A percentile compares a stretch with the other conserved stretches of the same genome.
phyloP scores from a whole-genome alignment of 805 yeast species.

The Komagataella pseudopastoris region DNA sequence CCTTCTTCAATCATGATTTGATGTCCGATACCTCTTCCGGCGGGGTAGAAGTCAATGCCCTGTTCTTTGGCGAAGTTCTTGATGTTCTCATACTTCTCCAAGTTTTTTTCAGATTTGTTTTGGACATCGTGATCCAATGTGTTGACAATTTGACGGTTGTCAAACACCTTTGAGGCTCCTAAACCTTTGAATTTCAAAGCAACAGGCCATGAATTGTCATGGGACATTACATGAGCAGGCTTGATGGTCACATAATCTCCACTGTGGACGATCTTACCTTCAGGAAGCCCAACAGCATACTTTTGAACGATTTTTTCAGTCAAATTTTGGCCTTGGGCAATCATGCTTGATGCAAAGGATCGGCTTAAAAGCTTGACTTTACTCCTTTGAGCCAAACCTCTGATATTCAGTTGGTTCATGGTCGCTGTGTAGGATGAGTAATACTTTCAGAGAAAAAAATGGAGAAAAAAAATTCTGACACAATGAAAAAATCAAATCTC shows the following conservation, averaged over 20 bases:
- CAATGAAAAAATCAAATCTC: neutral
- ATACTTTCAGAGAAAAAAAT: neutral
- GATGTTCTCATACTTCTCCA: constrained; percentile 79
- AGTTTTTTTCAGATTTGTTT: constrained; percentile 77
- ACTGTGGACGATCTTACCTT: constrained; percentile 62
- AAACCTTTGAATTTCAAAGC: constrained; percentile 92
- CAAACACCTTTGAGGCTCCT: constrained; percentile 75
- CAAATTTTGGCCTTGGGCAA: constrained; percentile 54
- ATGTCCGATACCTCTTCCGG: constrained; percentile 98
- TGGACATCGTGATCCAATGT: constrained; percentile 98
- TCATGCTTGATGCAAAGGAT: neutral
- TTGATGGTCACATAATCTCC: constrained; percentile 93
- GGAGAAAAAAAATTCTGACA: neutral
- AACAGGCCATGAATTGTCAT: constrained; percentile 98
- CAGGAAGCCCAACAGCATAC: constrained; percentile 76
- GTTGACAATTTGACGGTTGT: constrained; percentile 86
- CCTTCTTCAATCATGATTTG: constrained; percentile 99
- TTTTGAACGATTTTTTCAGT: constrained; percentile 93
- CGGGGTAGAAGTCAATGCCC: constrained; percentile 94
- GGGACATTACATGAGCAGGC: constrained; percentile 98
- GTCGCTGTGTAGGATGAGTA: neutral
- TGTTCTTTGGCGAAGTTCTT: constrained; percentile 81
- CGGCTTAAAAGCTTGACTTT: neutral
- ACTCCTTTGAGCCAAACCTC: neutral
- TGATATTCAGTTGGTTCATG: neutral